Conservation (phyloP, 352 stramenopile species). For the Phytophthora ohioensis region DNA sequence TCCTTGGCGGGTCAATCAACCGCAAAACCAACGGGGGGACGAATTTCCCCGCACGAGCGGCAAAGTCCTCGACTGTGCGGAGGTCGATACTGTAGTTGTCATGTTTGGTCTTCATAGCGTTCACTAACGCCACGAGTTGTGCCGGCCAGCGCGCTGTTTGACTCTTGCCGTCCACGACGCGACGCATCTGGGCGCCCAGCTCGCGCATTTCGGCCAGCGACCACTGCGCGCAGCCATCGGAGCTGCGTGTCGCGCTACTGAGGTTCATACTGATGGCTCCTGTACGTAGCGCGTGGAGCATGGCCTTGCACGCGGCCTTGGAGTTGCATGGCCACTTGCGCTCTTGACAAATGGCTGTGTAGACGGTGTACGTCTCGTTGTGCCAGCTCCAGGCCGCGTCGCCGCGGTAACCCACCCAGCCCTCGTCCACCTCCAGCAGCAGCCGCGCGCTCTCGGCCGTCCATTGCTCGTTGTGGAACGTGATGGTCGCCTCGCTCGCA, state of each 20-base stretch:
- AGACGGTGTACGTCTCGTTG: constrained; percentile 29
- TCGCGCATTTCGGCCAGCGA: constrained; percentile 36
- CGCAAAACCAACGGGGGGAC: constrained; percentile 15
- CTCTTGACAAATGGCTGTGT: constrained; percentile 22
- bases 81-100: constrained; percentile 16
- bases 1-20: constrained; percentile 10
- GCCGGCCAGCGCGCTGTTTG: constrained; percentile 15
- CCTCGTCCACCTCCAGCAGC: constrained; percentile 42
- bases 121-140: constrained; percentile 23
- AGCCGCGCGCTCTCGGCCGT: constrained; percentile 30
- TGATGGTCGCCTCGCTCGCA: constrained; percentile 15
- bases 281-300: constrained; percentile 30
- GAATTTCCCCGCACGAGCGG: constrained; percentile 24
- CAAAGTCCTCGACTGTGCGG: constrained; percentile 32
- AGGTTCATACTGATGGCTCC: constrained; percentile 35
- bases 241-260: constrained; percentile 19
- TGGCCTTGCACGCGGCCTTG: constrained; percentile 19
- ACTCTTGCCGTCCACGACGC: constrained; percentile 16
- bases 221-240: constrained; percentile 35
- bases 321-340: constrained; percentile 35
- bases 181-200: constrained; percentile 36
- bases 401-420: constrained; percentile 31
- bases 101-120: constrained; percentile 29
- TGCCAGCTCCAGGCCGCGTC: constrained; percentile 32
- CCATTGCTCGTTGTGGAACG: constrained; percentile 29